Conservation (phyloP, 306 rosid species). For the Trichosanthes truncata region DNA sequence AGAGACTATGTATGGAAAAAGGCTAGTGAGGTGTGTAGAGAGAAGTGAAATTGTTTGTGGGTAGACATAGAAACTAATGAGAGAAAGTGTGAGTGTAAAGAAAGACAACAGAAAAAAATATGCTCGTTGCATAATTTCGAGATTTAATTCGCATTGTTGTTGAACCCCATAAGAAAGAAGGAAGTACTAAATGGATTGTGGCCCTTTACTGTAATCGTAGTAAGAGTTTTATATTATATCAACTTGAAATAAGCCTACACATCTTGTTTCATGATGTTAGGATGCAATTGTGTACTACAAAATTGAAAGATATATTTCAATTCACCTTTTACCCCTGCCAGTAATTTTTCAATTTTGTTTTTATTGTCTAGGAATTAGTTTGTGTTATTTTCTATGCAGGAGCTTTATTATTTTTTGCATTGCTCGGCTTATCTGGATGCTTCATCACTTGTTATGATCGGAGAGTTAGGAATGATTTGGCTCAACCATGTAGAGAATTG, state of each 20-base stretch:
- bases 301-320: background rate
- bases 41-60: background rate
- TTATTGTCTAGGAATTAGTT: constrained; percentile 6
- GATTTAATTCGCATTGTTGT: background rate
- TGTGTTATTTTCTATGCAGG: constrained; percentile 44
- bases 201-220: background rate
- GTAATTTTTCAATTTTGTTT: constrained; percentile 1
- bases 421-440: constrained; percentile 97
- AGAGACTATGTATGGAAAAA: background rate
- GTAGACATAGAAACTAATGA: background rate
- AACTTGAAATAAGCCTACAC: background rate
- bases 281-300: background rate
- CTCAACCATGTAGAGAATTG: constrained; percentile 97
- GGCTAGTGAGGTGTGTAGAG: background rate
- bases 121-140: background rate
- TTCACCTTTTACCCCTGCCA: background rate
- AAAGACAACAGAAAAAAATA: background rate
- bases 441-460: constrained; percentile 97
- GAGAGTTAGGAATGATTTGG: constrained; percentile 93
- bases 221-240: background rate
- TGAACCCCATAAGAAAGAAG: background rate
- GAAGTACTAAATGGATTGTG: background rate
- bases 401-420: constrained; percentile 80
- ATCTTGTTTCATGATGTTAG: background rate
- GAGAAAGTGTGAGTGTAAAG: background rate